phyloP scores from a whole-genome alignment of 1,284 basidiomycete genomes.

The Cryptococcus sp. region DNA sequence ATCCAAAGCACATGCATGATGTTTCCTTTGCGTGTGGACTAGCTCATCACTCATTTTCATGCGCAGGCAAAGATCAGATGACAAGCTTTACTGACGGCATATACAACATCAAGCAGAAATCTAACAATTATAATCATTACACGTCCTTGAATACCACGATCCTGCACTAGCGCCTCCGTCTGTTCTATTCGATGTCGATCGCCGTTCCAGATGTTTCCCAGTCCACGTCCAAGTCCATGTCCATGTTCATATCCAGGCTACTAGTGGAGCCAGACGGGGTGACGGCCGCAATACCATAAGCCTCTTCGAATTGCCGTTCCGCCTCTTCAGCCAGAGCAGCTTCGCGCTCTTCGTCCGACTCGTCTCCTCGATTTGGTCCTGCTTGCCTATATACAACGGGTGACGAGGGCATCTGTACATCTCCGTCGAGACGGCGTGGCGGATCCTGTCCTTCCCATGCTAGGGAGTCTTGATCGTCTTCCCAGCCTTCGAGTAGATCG shows the following conservation, averaged over 20 bases:
- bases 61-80: not conserved
- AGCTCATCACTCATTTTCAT: not conserved
- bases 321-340: slow-evolving; percentile 40
- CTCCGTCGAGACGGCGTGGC: slow-evolving; percentile 3
- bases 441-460: slow-evolving; percentile 24
- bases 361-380: not conserved
- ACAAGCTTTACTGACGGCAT: too few species aligned
- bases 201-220: slow-evolving; percentile 30
- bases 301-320: slow-evolving; percentile 31
- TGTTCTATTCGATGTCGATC: slow-evolving; percentile 31
- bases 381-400: not conserved
- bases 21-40: not conserved
- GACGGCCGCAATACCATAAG: slow-evolving; percentile 3
- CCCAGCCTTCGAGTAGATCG: slow-evolving; percentile 43
- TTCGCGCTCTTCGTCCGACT: slow-evolving; percentile 29
- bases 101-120: too few species aligned
- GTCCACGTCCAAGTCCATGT: slow-evolving; percentile 36
- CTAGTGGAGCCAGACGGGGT: too few species aligned
- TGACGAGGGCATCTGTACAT: slow-evolving; percentile 2
- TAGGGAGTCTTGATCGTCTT: slow-evolving; percentile 30
- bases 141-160: too few species aligned
- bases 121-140: not conserved
- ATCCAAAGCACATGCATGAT: slow-evolving; percentile 2
- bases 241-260: slow-evolving; percentile 19
- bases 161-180: too few species aligned